Conservation (phyloP, 2,329 filamentous ascomycete genomes). For the Botryotinia globosa region DNA sequence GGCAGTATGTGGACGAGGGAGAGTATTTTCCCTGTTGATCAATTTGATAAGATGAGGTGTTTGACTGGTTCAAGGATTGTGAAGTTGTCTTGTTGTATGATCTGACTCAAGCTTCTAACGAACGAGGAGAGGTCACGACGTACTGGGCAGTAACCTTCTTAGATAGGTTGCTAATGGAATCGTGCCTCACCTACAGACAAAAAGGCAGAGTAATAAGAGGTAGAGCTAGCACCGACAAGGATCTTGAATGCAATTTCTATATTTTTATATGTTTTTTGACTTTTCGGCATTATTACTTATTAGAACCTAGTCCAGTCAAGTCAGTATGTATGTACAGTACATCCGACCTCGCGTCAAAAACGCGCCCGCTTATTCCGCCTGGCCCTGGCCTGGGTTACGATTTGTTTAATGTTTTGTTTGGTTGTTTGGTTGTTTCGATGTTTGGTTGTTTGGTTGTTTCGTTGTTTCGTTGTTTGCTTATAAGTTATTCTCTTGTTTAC, state of each 20-base stretch:
- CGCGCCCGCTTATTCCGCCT: constrained; percentile 13
- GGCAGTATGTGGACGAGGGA: not conserved
- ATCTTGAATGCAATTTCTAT: not conserved
- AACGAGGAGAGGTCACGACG: not conserved
- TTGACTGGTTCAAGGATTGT: not conserved
- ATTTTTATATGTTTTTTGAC: not conserved
- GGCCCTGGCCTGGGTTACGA: constrained; percentile 11
- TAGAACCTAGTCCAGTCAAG: not conserved
- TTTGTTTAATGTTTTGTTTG: constrained; percentile 20
- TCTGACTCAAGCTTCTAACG: not conserved
- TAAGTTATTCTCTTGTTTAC: constrained; percentile 19
- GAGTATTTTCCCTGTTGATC: not conserved
- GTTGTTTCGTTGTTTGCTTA: constrained; percentile 19
- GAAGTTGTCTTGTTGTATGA: not conserved
- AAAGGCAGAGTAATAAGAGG: not conserved
- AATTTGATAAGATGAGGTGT: not conserved
- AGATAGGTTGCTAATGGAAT: not conserved
- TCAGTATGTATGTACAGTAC: too few species aligned
- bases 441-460: constrained; percentile 16
- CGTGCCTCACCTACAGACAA: not conserved
- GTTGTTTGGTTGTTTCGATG: constrained; percentile 15
- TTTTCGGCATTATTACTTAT: constrained; percentile 10
- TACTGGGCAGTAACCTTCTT: not conserved
- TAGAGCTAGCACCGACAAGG: not conserved
- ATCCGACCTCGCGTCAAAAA: constrained; percentile 11